Percentiles rank a stretch among this genome's conserved stretches.
These are phyloP conservation scores for Diplosphaera chodatii DNA, from an alignment of 139 green algal genomes.

Conservation along the genomic window DNA sequence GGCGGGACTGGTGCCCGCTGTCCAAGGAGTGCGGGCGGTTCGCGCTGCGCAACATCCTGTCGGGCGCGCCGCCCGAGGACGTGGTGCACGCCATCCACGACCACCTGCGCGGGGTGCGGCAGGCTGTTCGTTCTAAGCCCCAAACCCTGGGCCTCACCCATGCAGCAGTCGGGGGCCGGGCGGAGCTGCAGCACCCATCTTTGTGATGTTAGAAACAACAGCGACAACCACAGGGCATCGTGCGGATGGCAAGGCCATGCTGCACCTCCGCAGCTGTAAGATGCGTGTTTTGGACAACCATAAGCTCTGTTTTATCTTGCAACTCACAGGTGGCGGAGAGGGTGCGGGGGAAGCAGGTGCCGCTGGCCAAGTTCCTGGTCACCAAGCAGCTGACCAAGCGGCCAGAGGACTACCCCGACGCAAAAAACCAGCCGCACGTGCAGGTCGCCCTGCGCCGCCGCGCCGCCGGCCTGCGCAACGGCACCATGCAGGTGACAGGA, in stretches of 20 bases:
- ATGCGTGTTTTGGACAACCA: conserved; percentile 5
- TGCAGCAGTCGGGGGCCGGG: too few relatives aligned
- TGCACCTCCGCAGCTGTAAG: too few relatives aligned
- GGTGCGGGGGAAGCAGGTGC: conserved; percentile 55
- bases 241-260: too few relatives aligned
- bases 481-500: conserved; percentile 42
- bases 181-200: too few relatives aligned
- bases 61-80: conserved; percentile 62
- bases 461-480: conserved; percentile 70
- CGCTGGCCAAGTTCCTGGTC: conserved; percentile 86
- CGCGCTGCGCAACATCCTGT: conserved; percentile 79
- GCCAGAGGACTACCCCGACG: conserved; percentile 93
- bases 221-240: too few relatives aligned
- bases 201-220: too few relatives aligned
- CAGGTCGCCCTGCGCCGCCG: conserved; percentile 82
- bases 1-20: conserved; percentile 93
- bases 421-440: conserved; percentile 89
- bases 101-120: conserved; percentile 49
- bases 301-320: too few relatives aligned
- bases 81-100: conserved; percentile 85
- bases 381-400: conserved; percentile 96
- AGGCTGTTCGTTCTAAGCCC: background rate
- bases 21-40: conserved; percentile 86
- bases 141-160: too few relatives aligned
- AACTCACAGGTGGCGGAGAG: conserved; percentile 19